Evolutionary conservation across 2,329 filamentous ascomycete species (phyloP), one percentile per base, ranked within the genome.

Genomic region (Venturia carpophila): DNA sequence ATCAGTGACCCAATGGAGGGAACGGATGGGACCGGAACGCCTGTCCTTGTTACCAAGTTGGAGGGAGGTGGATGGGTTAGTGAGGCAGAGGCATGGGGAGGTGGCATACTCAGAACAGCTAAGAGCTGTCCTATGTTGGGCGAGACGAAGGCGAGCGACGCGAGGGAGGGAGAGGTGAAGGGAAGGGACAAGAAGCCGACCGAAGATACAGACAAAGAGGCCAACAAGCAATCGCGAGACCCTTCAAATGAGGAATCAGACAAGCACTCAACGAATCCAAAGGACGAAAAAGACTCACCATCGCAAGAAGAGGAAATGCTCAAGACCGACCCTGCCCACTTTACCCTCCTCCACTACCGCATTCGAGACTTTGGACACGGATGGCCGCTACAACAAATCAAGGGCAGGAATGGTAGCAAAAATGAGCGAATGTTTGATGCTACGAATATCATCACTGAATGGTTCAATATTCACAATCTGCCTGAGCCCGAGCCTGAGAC

Each of bases 361-460:
- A 39, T 66, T 9, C 30, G 45, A 43, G 39, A 58, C 5, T 64
- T 41, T 27, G 64, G 47, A 27, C 64, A 66, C 34, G 64, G 64
- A 30, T 66, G 64, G 64, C 64, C 61, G 5, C 10, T 34, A 56
- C 61, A 66, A 41, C 64, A 43, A 19, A 37, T 65, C 21, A 63
- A 65, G 45, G 55, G 42, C 24, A 21, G 13, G 21, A 42, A 52
- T 42, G 42, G 37, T 4, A 65, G 37, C 3, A 65, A 52, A 15
- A 27, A 24, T 11, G 34, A 62, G 1, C 41, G 37, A 1, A 34
- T 55, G 27, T 66, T 66, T 45, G 64, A 66, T 30, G 41, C 60
- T 9, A 66, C 60, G 19, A 30, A 21, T 9, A 24, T 64, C n/a
- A n/a, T 66, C 4, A 24, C 65, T 10, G 60, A 66, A 21, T 66